phyloP scores from a whole-genome alignment of 2,329 filamentous ascomycete genomes.

The Ophiostoma novo-ulmi region DNA sequence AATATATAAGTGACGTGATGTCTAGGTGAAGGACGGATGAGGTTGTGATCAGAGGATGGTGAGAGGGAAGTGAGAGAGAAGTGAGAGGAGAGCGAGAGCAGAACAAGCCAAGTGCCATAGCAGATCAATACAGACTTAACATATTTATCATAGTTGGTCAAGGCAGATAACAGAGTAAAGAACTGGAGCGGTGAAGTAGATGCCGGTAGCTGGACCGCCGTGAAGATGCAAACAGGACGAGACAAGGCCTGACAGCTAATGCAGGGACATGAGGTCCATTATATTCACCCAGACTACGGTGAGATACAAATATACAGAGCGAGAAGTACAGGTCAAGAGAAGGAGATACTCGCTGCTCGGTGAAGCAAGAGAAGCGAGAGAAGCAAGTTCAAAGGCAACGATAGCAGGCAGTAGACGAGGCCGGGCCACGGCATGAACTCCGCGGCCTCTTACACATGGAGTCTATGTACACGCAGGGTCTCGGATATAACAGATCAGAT shows the following conservation, averaged over 20 bases:
- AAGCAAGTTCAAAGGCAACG: not conserved
- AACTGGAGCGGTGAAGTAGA: not conserved
- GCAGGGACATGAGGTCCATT: not conserved
- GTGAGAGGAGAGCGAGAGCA: not conserved
- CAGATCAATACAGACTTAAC: not conserved
- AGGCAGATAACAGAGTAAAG: not conserved
- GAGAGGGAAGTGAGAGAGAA: not conserved
- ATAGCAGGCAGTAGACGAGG: not conserved
- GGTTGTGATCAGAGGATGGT: not conserved
- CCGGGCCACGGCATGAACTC: not conserved
- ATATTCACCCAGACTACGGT: not conserved
- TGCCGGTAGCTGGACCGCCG: not conserved
- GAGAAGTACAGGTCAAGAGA: not conserved
- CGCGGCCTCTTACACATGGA: not conserved
- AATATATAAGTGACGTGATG: conserved; percentile 4
- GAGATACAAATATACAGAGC: not conserved
- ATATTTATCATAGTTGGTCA: not conserved
- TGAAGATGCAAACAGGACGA: not conserved
- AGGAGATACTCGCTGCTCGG: not conserved
- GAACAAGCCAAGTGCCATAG: not conserved
- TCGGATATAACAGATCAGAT: not conserved
- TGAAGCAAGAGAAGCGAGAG: not conserved
- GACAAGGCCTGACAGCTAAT: not conserved
- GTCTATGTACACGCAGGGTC: not conserved
- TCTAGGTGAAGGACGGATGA: not conserved